Evolutionary conservation across 2,329 filamentous ascomycete genomes (phyloP).

Genomic region (Ceratocystis ficicola): DNA sequence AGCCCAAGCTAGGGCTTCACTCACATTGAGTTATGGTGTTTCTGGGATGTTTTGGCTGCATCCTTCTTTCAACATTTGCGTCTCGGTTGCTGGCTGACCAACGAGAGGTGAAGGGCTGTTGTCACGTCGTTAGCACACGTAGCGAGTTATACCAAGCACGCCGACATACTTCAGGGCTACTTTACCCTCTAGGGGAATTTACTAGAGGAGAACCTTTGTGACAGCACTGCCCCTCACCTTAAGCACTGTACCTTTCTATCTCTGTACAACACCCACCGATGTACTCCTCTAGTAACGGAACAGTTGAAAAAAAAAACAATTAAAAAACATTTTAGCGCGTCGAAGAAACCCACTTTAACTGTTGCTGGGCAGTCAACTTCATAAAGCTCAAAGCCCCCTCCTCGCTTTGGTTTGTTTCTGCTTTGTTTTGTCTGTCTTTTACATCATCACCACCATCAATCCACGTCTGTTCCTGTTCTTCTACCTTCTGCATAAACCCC

Average conservation of each 20-base stretch:
- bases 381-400: conserved; percentile 7
- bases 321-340: not conserved
- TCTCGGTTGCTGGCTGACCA: not conserved
- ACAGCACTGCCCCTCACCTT: not conserved
- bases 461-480: not conserved
- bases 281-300: not conserved
- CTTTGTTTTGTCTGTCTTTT: no score
- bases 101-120: not conserved
- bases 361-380: conserved; percentile 1
- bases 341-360: not conserved
- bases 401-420: not conserved
- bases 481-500: no score
- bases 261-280: not conserved
- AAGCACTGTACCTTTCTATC: conserved; percentile 13
- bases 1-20: conserved; percentile 1
- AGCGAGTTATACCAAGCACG: not conserved
- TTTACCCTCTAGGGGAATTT: not conserved
- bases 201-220: not conserved
- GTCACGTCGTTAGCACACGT: conserved; percentile 3
- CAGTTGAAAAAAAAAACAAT: not conserved
- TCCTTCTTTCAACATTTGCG: not conserved
- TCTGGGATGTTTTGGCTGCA: not conserved
- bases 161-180: no score
- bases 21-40: not conserved
- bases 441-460: conserved; percentile 23